Evolutionary conservation across 495 filamentous ascomycete genomes (phyloP), one percentile per base, ranked within the genome.

Genomic region (Hypoxylon crocopeplum): DNA sequence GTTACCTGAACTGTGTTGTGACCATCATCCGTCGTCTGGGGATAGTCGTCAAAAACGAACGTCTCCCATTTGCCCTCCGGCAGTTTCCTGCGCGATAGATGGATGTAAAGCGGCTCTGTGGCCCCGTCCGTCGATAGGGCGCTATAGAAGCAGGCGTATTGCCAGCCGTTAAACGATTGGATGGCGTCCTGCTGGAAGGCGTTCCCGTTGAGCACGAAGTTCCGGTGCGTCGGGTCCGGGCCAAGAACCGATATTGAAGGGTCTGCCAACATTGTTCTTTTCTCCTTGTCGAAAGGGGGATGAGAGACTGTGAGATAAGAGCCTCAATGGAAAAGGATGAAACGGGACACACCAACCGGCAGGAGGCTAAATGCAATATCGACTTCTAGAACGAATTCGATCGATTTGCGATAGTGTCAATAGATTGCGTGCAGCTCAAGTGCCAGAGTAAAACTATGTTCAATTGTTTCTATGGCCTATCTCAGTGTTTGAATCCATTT

Each of bases 1-100:
- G 21, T 63, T 65, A 71, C 66, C 68, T 77, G 77, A 36, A 81
- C 69, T 7, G 75, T 80, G 38, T 82, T 82, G 48, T 82, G 79
- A 0, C 71, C 75, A 41, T 82, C 79, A 27, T 81, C 72, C 1
- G 70, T 69, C 3, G 75, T 80, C 58, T 82, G 78, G 12, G 72
- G 59, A 49, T 82, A 82, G 64, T 79, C 79, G 1, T 65, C 62
- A n/a, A 82, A 74, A 16, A 70, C 63, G 13, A 77, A 25, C 5
- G 73, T 70, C 52, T 82, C 69, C 79, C 79, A 81, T 0, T 21
- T 37, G 0, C 70, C 62, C 1, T 41, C 41, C 1, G 69, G 70
- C 6, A 81, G 68, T 32, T 69, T 62, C 38, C 79, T 62, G 33
- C 79, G 72, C 10, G 74, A 74, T 0, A 81, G 52, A 16, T 76